A percentile compares a stretch with the other conserved stretches of the same genome.
Conservation (phyloP, 495 filamentous ascomycete species). For the Podospora fimiseda region DNA sequence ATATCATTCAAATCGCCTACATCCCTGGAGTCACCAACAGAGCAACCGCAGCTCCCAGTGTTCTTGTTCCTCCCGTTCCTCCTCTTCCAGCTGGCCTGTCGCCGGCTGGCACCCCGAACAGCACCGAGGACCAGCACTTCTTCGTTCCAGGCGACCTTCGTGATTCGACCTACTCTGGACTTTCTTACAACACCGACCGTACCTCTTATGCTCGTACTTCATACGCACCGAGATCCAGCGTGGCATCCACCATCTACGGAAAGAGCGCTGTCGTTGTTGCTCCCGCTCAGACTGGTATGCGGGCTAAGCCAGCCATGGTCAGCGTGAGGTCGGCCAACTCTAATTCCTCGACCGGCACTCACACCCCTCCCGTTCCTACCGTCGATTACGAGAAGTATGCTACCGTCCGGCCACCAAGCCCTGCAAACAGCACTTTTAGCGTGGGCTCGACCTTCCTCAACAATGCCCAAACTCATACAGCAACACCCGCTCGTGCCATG, state of each 20-base stretch:
- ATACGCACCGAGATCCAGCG: conserved; percentile 65
- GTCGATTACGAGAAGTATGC: conserved; percentile 48
- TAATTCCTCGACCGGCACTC: conserved; percentile 36
- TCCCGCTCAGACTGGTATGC: conserved; percentile 76
- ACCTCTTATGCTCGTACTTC: conserved; percentile 60
- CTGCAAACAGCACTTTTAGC: conserved; percentile 48
- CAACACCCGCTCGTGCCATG: conserved; percentile 47
- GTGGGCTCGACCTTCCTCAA: conserved; percentile 61
- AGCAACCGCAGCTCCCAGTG: conserved; percentile 69
- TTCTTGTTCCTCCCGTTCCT: conserved; percentile 87
- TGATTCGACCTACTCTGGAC: conserved; percentile 71
- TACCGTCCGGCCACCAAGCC: conserved; percentile 42
- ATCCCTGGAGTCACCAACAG: conserved; percentile 96
- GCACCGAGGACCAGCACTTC: conserved; percentile 75
- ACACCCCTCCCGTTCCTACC: conserved; percentile 49
- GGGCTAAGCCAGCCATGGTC: conserved; percentile 82
- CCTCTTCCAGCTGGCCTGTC: conserved; percentile 71
- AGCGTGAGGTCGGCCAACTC: conserved; percentile 66
- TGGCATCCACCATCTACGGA: conserved; percentile 88
- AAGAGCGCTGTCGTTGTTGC: conserved; percentile 72
- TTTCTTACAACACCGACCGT: conserved; percentile 58
- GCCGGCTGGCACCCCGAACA: conserved; percentile 48
- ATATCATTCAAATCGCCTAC: conserved; percentile 98
- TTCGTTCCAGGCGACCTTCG: conserved; percentile 90
- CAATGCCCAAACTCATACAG: conserved; percentile 48